Evolutionary conservation across 495 filamentous ascomycete genomes (phyloP), one percentile per base, ranked within the genome.

Genomic region (Daldinia vernicosa): DNA sequence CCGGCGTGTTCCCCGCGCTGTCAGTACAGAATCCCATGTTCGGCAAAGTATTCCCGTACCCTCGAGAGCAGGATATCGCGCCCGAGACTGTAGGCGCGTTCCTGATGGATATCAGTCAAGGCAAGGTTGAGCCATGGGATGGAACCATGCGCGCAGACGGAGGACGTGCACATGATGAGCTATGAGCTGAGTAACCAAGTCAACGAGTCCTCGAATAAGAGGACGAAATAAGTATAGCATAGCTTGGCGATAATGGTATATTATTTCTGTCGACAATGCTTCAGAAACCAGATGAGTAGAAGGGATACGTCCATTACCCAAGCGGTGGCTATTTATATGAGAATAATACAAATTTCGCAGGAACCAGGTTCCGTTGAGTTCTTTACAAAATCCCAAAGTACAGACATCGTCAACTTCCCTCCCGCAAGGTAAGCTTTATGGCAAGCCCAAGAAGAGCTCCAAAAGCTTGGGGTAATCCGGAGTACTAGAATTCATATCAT

Each of bases 21-120:
- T 76, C 81, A 7, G 73, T 86, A 22, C 81, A 84, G 59, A 83
- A 85, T 40, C 77, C 80, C 0, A 77, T 74, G 67, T 80, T 72
- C 26, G 83, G 83, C 1, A 76, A 82, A 32, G 76, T 81, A 0
- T 85, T 80, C 58, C 80, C 81, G 15, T 83, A 80, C 54, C 60
- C 62, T 4, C 47, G 68, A 4, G 64, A 50, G n/a, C 66, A 74
- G 5, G 28, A 71, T 54, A 76, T 84, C 33, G 76, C 77, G 6
- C 75, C 77, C 3, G 75, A 72, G 33, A 66, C 50, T 0, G 75
- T 85, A 9, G 82, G 83, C 35, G 73, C 32, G 19, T 85, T 83
- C 57, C 59, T 85, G n/a, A 70, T 77, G 66, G 82, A 82, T 60
- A 83, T 84, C 27, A 77, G 80, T 9, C 71, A 80, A 45, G 83